phyloP scores from a whole-genome alignment of 2,329 filamentous ascomycete species.

The Chrysoporthe puriensis region DNA sequence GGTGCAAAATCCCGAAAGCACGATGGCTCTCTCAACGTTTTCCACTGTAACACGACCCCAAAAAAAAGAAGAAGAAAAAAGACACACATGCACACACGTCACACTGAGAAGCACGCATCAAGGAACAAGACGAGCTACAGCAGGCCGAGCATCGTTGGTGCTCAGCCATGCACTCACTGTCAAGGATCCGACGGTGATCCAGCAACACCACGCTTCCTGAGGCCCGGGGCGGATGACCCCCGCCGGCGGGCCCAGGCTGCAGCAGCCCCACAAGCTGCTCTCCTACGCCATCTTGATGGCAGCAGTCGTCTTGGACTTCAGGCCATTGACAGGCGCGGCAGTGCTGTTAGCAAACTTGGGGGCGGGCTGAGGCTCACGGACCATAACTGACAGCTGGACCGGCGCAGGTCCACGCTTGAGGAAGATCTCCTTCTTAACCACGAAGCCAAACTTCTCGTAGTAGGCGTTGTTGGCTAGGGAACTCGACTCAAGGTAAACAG shows the following conservation, averaged over 20 bases:
- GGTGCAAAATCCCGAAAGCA: not conserved
- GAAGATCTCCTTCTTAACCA: slow-evolving; percentile 64
- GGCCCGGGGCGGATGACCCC: not conserved
- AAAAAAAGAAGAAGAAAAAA: not conserved
- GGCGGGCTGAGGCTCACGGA: slow-evolving; percentile 65
- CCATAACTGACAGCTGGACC: slow-evolving; percentile 78
- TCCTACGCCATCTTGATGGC: slow-evolving; percentile 33
- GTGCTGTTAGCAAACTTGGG: slow-evolving; percentile 36
- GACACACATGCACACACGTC: slow-evolving; percentile 11
- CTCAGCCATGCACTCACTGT: slow-evolving; percentile 20
- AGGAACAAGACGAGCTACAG: slow-evolving; percentile 23
- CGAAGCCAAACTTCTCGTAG: slow-evolving; percentile 78
- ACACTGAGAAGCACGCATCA: slow-evolving; percentile 23
- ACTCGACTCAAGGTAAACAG: slow-evolving; percentile 81
- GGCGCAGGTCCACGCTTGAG: slow-evolving; percentile 61
- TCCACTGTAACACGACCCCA: not conserved
- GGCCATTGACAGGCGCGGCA: slow-evolving; percentile 38
- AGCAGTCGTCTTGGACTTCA: slow-evolving; percentile 41
- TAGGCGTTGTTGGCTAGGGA: slow-evolving; percentile 69
- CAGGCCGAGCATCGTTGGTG: slow-evolving; percentile 11
- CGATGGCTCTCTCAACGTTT: not conserved
- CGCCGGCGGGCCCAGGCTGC: not conserved
- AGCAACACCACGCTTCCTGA: slow-evolving; percentile 6
- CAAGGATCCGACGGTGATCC: slow-evolving; percentile 22
- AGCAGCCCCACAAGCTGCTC: slow-evolving; percentile 21